Base-by-base conservation (phyloP, 2,329 filamentous ascomycete species). In the Penicillium griseofulvum region DNA sequence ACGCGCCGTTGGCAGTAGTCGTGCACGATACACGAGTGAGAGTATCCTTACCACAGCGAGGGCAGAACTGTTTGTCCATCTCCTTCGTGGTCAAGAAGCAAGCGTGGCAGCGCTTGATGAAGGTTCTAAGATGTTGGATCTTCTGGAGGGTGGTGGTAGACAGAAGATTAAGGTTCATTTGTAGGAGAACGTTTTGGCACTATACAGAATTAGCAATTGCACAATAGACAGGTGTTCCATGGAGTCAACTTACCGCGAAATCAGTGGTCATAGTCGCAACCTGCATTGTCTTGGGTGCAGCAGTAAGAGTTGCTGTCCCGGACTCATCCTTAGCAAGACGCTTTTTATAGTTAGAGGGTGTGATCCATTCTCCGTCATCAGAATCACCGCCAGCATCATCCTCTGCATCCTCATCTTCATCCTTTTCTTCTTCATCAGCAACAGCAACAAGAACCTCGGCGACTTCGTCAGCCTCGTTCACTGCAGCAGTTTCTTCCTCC, bases 201-300 rank as follows among this genome's bases (percentile, higher is more conserved):
- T 74, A 31, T n/a, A 14, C 3, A 33, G 31, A 5, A 55, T 67
- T 41, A 66, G 54, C 9, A 41, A 26, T 41, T 6, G 45, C 5
- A 16, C 12, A 28, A 33, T 19, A n/a, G 10, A 11, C 8, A n/a
- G 11, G 29, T 16, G 10, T 49, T 14, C 1, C 12, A 6, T n/a
- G 16, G 11, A 17, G 17, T 31, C 29, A 22, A 65, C 72, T 56
- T 90, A 99, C 96, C 52, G 94, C 93, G 75, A 90, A 97, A 78
- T 99, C 94, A 53, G 89, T 91, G 1, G 94, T 97, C 69, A 97
- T 87, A 42, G 93, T 87, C n/a, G 91, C 93, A 16, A 90, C 90
- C 74, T 95, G 87, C 64, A 97, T 87, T 12, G 84, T 85, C 58
- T 83, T 83, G 34, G 83, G 80, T 51, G 84, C 80, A 1, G 81